These are phyloP conservation scores for Diaporthe citri DNA, from an alignment of 2,329 filamentous ascomycete species.

Conservation along the genomic window DNA sequence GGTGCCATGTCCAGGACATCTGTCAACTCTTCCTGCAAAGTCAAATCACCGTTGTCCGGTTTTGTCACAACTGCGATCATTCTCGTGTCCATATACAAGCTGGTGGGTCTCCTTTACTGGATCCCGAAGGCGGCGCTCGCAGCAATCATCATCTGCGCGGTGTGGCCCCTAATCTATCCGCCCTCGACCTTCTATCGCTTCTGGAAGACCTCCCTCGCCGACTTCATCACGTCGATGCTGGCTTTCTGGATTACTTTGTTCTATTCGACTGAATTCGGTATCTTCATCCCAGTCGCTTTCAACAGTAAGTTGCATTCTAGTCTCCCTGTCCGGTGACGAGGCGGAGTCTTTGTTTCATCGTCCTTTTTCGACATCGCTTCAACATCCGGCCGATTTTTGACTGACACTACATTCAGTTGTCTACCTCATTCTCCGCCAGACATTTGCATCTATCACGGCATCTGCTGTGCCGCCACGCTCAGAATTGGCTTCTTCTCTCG, in stretches of 20 bases:
- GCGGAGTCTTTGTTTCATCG: not conserved
- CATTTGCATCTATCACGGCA: conserved; percentile 61
- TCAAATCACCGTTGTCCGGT: conserved; percentile 72
- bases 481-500: conserved; percentile 45
- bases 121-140: conserved; percentile 75
- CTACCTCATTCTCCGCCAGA: conserved; percentile 70
- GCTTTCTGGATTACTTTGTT: conserved; percentile 75
- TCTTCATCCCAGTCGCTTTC: conserved; percentile 71
- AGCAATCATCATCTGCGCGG: conserved; percentile 76
- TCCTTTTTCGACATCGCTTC: not conserved
- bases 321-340: not conserved
- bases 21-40: conserved; percentile 74
- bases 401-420: conserved; percentile 51
- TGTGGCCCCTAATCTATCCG: conserved; percentile 71
- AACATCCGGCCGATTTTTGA: not conserved
- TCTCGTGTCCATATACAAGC: conserved; percentile 71
- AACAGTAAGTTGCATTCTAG: conserved; percentile 51
- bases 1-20: conserved; percentile 77
- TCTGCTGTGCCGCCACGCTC: conserved; percentile 46
- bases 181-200: conserved; percentile 72
- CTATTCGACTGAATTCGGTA: conserved; percentile 70
- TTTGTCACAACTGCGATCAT: conserved; percentile 72
- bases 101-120: conserved; percentile 73
- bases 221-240: conserved; percentile 74
- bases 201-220: conserved; percentile 73